A percentile compares a stretch with the other conserved stretches of the same genome.
Evolutionary conservation across 257 asterid species (phyloP).

Genomic region (Hygrophila difformis): DNA sequence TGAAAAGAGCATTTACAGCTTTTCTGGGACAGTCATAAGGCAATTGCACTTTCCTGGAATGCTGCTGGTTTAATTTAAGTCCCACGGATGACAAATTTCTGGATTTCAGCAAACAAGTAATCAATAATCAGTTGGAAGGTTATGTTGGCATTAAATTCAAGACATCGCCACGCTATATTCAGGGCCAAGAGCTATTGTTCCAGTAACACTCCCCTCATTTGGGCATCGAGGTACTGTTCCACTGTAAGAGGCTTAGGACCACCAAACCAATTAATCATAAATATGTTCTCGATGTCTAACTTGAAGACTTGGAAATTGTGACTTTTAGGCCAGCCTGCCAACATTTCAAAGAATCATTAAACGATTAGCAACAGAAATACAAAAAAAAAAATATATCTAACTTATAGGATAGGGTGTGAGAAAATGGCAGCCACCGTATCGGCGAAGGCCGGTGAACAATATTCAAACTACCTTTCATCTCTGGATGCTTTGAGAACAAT

Average conservation of each 20-base stretch:
- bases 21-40: neutral
- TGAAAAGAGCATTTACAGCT: too few species aligned
- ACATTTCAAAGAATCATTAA: slow-evolving; percentile 2
- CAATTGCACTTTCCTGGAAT: too few species aligned
- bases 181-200: neutral
- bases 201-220: slow-evolving; percentile 39
- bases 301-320: slow-evolving; percentile 71
- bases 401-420: neutral
- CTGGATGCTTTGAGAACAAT: slow-evolving; percentile 68
- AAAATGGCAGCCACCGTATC: neutral
- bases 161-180: too few species aligned
- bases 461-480: slow-evolving; percentile 61
- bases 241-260: slow-evolving; percentile 89
- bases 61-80: too few species aligned
- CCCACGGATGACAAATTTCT: neutral
- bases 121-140: too few species aligned
- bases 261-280: slow-evolving; percentile 84
- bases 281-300: slow-evolving; percentile 55
- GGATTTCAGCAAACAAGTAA: too few species aligned
- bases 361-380: neutral
- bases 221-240: slow-evolving; percentile 55
- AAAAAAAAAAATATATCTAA: neutral
- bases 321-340: slow-evolving; percentile 84
- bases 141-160: too few species aligned
- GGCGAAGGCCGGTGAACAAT: too few species aligned